Percentiles rank a stretch among this genome's conserved stretches.
phyloP scores from a whole-genome alignment of 1,139 yeast genomes.

The Pichia cactophila region DNA sequence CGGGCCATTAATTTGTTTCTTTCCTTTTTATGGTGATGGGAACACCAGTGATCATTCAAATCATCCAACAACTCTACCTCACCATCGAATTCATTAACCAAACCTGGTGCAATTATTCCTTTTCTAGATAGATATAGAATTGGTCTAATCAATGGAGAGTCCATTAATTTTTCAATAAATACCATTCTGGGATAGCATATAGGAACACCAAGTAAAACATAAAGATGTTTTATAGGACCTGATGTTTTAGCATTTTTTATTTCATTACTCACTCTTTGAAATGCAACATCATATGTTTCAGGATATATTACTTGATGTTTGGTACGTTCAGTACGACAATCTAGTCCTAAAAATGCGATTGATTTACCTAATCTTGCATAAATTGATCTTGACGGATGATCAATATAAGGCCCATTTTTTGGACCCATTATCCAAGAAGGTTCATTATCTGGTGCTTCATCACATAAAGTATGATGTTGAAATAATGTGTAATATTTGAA shows the following conservation, averaged over 20 bases:
- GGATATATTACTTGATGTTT: constrained; percentile 49
- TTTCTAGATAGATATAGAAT: constrained; percentile 58
- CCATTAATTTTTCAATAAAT: constrained; percentile 73
- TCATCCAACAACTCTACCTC: constrained; percentile 86
- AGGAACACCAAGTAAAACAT: constrained; percentile 88
- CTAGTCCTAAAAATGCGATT: constrained; percentile 69
- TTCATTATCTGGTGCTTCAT: constrained; percentile 37
- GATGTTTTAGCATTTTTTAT: constrained; percentile 32
- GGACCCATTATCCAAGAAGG: constrained; percentile 52
- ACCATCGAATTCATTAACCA: constrained; percentile 88
- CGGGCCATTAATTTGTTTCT: constrained; percentile 24
- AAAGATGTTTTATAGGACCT: constrained; percentile 56
- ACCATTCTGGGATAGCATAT: constrained; percentile 89
- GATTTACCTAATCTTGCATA: constrained; percentile 69
- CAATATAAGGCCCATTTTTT: constrained; percentile 56
- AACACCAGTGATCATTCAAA: constrained; percentile 95
- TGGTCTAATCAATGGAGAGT: constrained; percentile 57
- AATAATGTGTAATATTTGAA: constrained; percentile 82
- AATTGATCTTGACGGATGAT: constrained; percentile 56
- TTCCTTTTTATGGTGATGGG: constrained; percentile 51
- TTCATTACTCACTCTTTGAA: constrained; percentile 52
- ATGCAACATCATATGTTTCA: constrained; percentile 53
- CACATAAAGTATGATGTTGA: constrained; percentile 69
- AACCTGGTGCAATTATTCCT: constrained; percentile 58
- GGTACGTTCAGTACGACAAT: constrained; percentile 87